A percentile compares a stretch with the other conserved stretches of the same genome.
These are phyloP conservation scores for Backusella sp. DNA, from an alignment of 192 early-diverging fungal species.

Conservation along the genomic window DNA sequence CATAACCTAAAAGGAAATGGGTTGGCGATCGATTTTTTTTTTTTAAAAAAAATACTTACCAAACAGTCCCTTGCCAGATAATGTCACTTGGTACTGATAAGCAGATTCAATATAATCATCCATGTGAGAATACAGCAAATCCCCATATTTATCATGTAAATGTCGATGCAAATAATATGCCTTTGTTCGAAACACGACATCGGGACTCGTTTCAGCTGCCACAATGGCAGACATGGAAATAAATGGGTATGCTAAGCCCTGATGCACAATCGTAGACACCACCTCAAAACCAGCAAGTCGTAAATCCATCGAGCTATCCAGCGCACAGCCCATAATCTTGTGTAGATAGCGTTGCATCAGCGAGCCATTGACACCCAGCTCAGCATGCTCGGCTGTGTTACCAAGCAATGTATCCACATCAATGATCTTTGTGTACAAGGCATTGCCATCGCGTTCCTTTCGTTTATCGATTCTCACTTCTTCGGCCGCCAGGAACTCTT, in stretches of 20 bases:
- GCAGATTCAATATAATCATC: conserved; percentile 72
- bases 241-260: conserved; percentile 89
- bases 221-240: conserved; percentile 88
- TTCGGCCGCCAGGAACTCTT: conserved; percentile 68
- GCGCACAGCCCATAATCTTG: conserved; percentile 70
- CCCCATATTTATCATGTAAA: conserved; percentile 81
- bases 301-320: conserved; percentile 55
- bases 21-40: not conserved
- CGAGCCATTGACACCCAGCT: conserved; percentile 83
- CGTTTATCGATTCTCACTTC: conserved; percentile 51
- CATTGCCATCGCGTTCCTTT: conserved; percentile 36
- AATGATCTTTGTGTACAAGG: conserved; percentile 40
- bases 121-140: conserved; percentile 83
- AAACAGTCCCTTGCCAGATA: not conserved
- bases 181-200: conserved; percentile 63
- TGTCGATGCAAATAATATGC: conserved; percentile 72
- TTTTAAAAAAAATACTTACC: not conserved
- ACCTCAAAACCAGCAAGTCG: conserved; percentile 76
- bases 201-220: conserved; percentile 76
- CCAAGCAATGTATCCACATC: conserved; percentile 80
- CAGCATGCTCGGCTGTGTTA: conserved; percentile 78
- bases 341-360: conserved; percentile 89
- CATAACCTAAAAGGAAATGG: conserved; percentile 6
- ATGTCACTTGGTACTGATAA: conserved; percentile 66
- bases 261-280: conserved; percentile 78